phyloP scores from a whole-genome alignment of 305 asterid species.

The Caryopteris hybrid region DNA sequence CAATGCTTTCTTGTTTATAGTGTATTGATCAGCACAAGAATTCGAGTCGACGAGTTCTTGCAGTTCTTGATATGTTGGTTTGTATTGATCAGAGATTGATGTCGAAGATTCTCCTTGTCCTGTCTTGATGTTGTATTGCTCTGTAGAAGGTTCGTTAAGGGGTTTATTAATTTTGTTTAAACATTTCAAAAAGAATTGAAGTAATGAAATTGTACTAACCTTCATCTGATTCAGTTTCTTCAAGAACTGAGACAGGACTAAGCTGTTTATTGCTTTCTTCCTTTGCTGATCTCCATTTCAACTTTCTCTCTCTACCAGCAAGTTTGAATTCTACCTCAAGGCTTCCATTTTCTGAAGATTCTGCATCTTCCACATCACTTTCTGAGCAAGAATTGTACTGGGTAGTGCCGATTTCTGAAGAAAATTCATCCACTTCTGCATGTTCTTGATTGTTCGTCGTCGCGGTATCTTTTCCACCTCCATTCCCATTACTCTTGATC shows the following conservation, averaged over 20 bases:
- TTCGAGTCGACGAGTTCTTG: slow-evolving; percentile 14
- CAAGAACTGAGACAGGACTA: slow-evolving; percentile 66
- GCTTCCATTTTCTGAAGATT: not conserved
- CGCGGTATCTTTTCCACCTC: not conserved
- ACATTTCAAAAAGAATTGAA: not conserved
- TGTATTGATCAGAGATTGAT: slow-evolving; percentile 21
- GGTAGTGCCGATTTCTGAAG: slow-evolving; percentile 31
- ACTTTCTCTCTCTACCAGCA: slow-evolving; percentile 33
- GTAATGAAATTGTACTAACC: slow-evolving; percentile 6
- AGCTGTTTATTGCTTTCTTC: slow-evolving; percentile 37
- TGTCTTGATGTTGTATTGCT: slow-evolving; percentile 13
- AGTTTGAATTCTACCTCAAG: slow-evolving; percentile 37
- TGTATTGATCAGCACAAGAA: slow-evolving; percentile 27
- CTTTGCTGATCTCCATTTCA: slow-evolving; percentile 21
- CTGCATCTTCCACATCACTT: slow-evolving; percentile 24
- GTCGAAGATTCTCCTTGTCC: slow-evolving; percentile 26
- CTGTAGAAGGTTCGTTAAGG: slow-evolving; percentile 4
- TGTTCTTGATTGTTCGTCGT: too few species aligned
- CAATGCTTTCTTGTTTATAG: slow-evolving; percentile 49
- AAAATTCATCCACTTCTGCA: slow-evolving; percentile 24
- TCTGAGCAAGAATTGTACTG: slow-evolving; percentile 43
- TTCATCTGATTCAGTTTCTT: slow-evolving; percentile 42
- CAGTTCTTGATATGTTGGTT: not conserved
- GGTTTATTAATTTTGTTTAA: not conserved
- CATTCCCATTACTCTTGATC: slow-evolving; percentile 18